Conservation (phyloP, 768 basidiomycete genomes). For the Bullera alba region DNA sequence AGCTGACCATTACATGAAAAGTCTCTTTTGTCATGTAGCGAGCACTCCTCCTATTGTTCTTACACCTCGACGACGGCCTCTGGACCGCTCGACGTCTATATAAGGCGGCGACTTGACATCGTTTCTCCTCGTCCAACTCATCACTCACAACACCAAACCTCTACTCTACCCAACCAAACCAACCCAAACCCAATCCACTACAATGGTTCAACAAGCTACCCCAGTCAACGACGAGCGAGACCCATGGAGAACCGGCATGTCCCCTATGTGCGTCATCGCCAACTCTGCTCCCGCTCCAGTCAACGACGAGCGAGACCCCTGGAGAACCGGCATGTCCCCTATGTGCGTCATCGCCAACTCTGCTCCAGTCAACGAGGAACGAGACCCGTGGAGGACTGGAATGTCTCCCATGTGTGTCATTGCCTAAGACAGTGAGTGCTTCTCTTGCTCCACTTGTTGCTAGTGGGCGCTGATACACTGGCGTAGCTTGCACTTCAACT, state of each 20-base stretch:
- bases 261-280: conserved; percentile 22
- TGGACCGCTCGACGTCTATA: too few species aligned
- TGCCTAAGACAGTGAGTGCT: too few species aligned
- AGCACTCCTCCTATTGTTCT: too few species aligned
- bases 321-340: background rate
- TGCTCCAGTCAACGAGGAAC: conserved; percentile 7
- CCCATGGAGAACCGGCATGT: background rate
- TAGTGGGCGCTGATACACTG: too few species aligned
- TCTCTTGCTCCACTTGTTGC: too few species aligned
- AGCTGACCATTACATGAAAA: too few species aligned
- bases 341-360: conserved; percentile 25
- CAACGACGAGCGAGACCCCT: conserved; percentile 12
- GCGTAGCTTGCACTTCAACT: too few species aligned
- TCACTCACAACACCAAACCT: background rate
- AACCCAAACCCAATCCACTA: conserved; percentile 13
- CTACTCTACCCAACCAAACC: conserved; percentile 8
- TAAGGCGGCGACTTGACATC: too few species aligned
- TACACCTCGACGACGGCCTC: too few species aligned
- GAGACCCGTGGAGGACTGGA: background rate
- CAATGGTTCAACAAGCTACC: conserved; percentile 31
- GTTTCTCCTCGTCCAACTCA: background rate
- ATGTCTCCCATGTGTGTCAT: conserved; percentile 8
- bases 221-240: conserved; percentile 19
- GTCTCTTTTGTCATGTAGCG: too few species aligned
- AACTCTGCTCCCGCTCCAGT: conserved; percentile 21